Percentiles rank a stretch among this genome's conserved stretches.
phyloP scores from a whole-genome alignment of 257 asterid genomes.

The Voacanga thouarsii region DNA sequence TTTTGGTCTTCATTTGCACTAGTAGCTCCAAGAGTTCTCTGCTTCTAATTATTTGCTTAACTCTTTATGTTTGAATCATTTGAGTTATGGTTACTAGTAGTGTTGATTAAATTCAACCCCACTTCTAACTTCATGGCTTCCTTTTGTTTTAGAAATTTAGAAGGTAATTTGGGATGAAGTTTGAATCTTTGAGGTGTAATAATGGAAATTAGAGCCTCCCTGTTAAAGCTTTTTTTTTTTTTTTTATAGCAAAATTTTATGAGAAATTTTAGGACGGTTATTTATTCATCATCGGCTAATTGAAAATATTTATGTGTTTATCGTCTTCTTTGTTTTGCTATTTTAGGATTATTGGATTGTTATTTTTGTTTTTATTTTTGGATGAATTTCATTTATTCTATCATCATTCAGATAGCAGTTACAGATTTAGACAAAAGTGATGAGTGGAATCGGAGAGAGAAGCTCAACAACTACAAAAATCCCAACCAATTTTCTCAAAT shows the following conservation, averaged over 20 bases:
- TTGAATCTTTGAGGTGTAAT: background rate
- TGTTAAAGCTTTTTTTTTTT: background rate
- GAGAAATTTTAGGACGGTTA: background rate
- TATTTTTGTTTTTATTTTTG: background rate
- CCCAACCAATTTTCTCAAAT: constrained; percentile 91
- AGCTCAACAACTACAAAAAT: constrained; percentile 65
- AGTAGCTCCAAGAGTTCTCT: background rate
- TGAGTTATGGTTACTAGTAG: background rate
- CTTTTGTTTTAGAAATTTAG: background rate
- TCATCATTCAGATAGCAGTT: constrained; percentile 1
- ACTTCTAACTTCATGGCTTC: background rate
- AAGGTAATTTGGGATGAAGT: background rate
- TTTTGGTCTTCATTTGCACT: background rate
- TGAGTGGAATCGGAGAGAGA: constrained; percentile 76
- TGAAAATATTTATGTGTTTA: too few relatives aligned
- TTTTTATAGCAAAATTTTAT: background rate
- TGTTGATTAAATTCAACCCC: background rate
- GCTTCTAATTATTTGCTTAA: background rate
- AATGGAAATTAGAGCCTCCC: background rate
- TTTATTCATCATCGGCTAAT: too few relatives aligned
- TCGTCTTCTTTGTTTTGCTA: too few relatives aligned
- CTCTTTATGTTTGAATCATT: background rate
- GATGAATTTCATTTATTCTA: background rate
- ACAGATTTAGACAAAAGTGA: constrained; percentile 26
- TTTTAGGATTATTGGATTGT: too few relatives aligned